Conservation (phyloP, 805 yeast genomes). For the Yarrowia sp. region DNA sequence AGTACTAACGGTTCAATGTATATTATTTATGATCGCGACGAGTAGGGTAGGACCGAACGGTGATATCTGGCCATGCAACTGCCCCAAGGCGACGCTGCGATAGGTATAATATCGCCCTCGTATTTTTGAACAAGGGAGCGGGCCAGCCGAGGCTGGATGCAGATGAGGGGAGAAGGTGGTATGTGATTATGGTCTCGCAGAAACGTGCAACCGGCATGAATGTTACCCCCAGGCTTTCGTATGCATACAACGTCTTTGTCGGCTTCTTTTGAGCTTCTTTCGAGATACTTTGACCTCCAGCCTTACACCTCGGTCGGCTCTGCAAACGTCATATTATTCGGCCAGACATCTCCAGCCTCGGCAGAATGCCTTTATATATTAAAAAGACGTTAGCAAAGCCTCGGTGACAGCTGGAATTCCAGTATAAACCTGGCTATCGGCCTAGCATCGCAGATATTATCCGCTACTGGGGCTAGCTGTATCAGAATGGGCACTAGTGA, state of each 20-base stretch:
- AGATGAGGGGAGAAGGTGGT: too few relatives aligned
- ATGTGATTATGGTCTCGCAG: too few relatives aligned
- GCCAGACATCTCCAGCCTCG: not conserved
- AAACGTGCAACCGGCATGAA: too few relatives aligned
- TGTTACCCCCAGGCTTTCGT: too few relatives aligned
- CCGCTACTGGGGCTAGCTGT: not conserved
- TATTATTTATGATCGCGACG: not conserved
- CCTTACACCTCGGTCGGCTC: not conserved
- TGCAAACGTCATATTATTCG: not conserved
- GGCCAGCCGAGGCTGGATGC: too few relatives aligned
- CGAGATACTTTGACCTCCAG: too few relatives aligned
- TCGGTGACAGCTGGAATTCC: not conserved
- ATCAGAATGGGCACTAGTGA: not conserved
- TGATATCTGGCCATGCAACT: not conserved
- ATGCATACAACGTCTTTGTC: too few relatives aligned
- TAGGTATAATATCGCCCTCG: not conserved
- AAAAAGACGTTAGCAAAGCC: not conserved
- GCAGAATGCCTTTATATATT: not conserved
- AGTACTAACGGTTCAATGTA: conserved; percentile 22
- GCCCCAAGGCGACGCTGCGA: not conserved
- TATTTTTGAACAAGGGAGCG: too few relatives aligned
- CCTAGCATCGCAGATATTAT: not conserved
- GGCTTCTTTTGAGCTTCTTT: too few relatives aligned
- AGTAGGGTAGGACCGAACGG: too few relatives aligned
- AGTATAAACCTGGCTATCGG: not conserved